Conservation (phyloP, 257 asterid species). For the Solanum clarkiae region DNA sequence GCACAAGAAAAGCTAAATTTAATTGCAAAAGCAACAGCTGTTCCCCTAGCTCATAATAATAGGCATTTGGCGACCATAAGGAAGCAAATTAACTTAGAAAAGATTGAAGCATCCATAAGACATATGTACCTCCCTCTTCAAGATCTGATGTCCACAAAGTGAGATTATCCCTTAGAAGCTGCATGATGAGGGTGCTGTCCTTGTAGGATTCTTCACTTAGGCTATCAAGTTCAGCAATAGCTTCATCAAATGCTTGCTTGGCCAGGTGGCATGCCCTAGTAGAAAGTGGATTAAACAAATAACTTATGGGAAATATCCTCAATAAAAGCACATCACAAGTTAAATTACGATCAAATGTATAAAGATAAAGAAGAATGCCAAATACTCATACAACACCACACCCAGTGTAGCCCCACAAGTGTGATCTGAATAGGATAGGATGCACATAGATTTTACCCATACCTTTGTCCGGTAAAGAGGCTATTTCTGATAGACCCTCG, state of each 20-base stretch:
- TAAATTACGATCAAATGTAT: not conserved
- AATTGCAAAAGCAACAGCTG: not conserved
- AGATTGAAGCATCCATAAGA: not conserved
- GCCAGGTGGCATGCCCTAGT: constrained; percentile 77
- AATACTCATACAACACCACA: not conserved
- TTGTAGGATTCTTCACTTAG: constrained; percentile 64
- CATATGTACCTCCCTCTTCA: constrained; percentile 52
- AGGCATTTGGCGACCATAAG: not conserved
- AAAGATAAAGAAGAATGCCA: not conserved
- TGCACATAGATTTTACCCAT: not conserved
- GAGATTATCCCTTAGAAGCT: constrained; percentile 66
- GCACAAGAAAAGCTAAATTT: not conserved
- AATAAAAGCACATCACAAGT: not conserved
- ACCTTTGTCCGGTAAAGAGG: not conserved
- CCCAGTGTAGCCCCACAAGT: not conserved
- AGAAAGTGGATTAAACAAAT: not conserved
- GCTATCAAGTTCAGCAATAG: constrained; percentile 67
- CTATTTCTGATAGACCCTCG: not conserved
- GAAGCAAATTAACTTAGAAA: not conserved
- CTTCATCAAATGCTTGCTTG: constrained; percentile 51
- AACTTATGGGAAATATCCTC: not conserved
- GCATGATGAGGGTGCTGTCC: constrained; percentile 78
- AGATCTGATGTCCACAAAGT: constrained; percentile 68
- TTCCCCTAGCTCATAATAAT: not conserved
- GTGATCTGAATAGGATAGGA: not conserved